Evolutionary conservation across 768 basidiomycete species (phyloP).

Genomic region (Chalciporus piperatus): DNA sequence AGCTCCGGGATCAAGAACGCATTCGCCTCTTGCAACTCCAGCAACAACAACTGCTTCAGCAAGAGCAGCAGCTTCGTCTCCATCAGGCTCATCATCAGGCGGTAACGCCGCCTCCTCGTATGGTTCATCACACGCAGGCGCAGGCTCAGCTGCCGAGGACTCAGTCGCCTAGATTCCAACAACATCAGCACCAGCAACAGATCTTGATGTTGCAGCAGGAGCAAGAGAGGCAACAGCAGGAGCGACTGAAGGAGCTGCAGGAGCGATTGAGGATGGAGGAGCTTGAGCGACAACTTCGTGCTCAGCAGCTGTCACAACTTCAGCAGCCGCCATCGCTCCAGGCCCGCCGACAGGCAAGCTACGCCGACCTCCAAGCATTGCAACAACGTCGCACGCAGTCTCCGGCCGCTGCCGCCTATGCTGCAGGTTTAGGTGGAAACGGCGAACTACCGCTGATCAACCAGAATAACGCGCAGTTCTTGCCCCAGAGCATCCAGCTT

Average conservation of each 20-base stretch:
- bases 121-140: conserved; percentile 42
- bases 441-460: conserved; percentile 37
- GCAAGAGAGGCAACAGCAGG: conserved; percentile 57
- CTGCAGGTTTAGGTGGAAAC: conserved; percentile 13
- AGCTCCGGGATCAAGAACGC: conserved; percentile 42
- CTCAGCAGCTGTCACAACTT: conserved; percentile 49
- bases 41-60: conserved; percentile 36
- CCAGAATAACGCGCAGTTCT: conserved; percentile 53
- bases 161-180: conserved; percentile 77
- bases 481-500: conserved; percentile 64
- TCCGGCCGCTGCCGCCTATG: conserved; percentile 38
- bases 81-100: conserved; percentile 38
- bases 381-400: conserved; percentile 54
- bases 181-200: conserved; percentile 73
- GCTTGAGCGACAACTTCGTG: conserved; percentile 58
- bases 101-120: conserved; percentile 65
- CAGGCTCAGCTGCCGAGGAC: conserved; percentile 46
- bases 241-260: conserved; percentile 56
- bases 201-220: conserved; percentile 66
- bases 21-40: conserved; percentile 43
- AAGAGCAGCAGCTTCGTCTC: conserved; percentile 36
- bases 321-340: conserved; percentile 41
- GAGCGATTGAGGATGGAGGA: conserved; percentile 66
- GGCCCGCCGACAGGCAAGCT: conserved; percentile 39
- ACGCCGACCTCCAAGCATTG: conserved; percentile 47